Evolutionary conservation across 2,329 filamentous ascomycete species (phyloP).

Genomic region (Exophiala viscosa): DNA sequence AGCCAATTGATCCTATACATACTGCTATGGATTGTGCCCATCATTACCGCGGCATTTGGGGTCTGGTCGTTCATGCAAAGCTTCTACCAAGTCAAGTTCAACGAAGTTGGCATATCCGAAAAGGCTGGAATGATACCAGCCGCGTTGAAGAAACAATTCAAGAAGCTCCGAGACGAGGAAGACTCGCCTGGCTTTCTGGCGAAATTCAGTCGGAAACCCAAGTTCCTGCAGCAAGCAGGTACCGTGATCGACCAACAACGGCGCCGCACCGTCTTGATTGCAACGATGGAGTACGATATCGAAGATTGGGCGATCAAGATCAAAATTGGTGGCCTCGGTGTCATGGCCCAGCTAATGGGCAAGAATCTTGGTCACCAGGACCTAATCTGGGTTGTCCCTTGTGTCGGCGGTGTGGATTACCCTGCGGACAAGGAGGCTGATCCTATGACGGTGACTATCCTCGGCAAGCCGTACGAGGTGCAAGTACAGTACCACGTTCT

Average conservation of each 20-base stretch:
- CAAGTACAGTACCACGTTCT: conserved; percentile 61
- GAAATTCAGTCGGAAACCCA: conserved; percentile 17
- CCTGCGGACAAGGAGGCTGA: conserved; percentile 57
- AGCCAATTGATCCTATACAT: conserved; percentile 54
- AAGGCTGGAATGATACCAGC: conserved; percentile 43
- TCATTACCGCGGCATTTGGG: conserved; percentile 48
- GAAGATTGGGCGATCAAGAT: conserved; percentile 68
- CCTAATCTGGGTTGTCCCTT: conserved; percentile 62
- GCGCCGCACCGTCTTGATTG: conserved; percentile 60
- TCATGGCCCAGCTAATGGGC: conserved; percentile 68
- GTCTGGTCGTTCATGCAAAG: conserved; percentile 58
- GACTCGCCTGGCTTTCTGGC: conserved; percentile 10
- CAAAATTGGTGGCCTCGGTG: conserved; percentile 67
- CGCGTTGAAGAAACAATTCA: conserved; percentile 36
- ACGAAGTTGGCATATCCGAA: conserved; percentile 54
- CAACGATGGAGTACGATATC: conserved; percentile 70
- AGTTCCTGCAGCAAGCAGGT: conserved; percentile 47
- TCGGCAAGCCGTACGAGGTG: conserved; percentile 59
- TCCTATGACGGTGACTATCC: conserved; percentile 60
- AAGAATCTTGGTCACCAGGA: conserved; percentile 63
- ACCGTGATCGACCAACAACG: conserved; percentile 48
- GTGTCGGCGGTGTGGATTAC: conserved; percentile 62
- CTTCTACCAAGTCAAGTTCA: conserved; percentile 63
- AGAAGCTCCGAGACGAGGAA: conserved; percentile 26
- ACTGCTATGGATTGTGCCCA: conserved; percentile 53